Evolutionary conservation across 2,329 filamentous ascomycete genomes (phyloP).

Genomic region (Ophiostoma sp.): DNA sequence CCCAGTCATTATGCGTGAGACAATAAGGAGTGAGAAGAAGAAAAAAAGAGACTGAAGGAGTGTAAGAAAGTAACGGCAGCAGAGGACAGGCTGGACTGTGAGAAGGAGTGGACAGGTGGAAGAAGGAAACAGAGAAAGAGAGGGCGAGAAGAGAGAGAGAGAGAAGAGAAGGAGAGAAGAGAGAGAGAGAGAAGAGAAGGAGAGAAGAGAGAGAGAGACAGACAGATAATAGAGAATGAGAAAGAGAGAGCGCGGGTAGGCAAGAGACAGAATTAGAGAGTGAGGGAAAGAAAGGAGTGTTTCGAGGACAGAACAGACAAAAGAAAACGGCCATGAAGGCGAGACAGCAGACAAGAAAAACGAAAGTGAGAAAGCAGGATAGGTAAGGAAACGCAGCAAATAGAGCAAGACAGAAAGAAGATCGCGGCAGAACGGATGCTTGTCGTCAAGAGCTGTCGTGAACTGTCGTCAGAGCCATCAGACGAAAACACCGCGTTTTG

Average conservation of each 20-base stretch:
- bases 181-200: not conserved
- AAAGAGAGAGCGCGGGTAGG: too few relatives aligned
- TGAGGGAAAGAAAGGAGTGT: conserved; percentile 3
- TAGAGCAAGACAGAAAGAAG: not conserved
- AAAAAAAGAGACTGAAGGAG: conserved; percentile 14
- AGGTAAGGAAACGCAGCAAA: not conserved
- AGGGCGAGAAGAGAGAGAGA: too few relatives aligned
- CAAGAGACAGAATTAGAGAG: conserved; percentile 23
- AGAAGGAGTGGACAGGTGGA: not conserved
- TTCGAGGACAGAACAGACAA: not conserved
- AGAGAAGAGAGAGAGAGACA: conserved; percentile 24
- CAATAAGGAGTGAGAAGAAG: conserved; percentile 11
- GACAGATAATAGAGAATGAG: not conserved
- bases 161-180: not conserved
- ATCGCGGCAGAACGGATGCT: not conserved
- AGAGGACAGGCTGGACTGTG: not conserved
- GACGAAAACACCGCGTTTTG: not conserved
- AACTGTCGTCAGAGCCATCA: conserved; percentile 10
- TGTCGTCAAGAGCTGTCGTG: conserved; percentile 9
- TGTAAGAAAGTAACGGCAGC: not conserved
- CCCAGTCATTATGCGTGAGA: conserved; percentile 16
- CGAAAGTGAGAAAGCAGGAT: not conserved
- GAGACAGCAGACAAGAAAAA: not conserved
- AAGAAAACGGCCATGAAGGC: not conserved
- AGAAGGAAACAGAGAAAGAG: too few relatives aligned